A percentile compares a stretch with the other conserved stretches of the same genome.
These are phyloP conservation scores for Neopestalotiopsis clavispora DNA, from an alignment of 2,329 filamentous ascomycete species.

Conservation along the genomic window DNA sequence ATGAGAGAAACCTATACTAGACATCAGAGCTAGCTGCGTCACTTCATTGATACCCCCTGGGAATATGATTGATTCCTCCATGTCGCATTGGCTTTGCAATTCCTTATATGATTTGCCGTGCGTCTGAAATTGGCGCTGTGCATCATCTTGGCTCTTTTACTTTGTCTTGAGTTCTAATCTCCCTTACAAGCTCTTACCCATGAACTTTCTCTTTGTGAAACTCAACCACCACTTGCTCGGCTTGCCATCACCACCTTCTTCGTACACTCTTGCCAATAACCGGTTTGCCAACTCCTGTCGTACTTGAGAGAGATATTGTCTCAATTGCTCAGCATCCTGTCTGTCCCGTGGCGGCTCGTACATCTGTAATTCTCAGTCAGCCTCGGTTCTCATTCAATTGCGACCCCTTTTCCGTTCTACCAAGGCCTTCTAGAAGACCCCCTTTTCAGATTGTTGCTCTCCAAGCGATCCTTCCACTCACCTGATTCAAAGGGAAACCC, in stretches of 20 bases:
- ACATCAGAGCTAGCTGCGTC: neutral
- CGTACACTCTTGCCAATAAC: slow-evolving; percentile 85
- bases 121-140: neutral
- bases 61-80: slow-evolving; percentile 17
- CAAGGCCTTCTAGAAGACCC: neutral
- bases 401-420: neutral
- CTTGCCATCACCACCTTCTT: slow-evolving; percentile 73
- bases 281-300: slow-evolving; percentile 87
- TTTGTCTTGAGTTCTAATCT: no score
- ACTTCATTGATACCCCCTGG: slow-evolving; percentile 15
- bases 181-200: slow-evolving; percentile 84
- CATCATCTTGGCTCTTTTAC: neutral
- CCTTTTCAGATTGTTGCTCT: neutral
- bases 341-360: slow-evolving; percentile 88
- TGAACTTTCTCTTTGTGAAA: slow-evolving; percentile 99
- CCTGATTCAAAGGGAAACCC: slow-evolving; percentile 90
- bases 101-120: neutral
- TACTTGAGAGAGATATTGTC: slow-evolving; percentile 90
- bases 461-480: slow-evolving; percentile 37
- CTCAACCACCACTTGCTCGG: slow-evolving; percentile 94
- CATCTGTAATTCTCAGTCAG: slow-evolving; percentile 55
- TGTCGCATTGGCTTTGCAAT: neutral
- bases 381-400: neutral
- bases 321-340: slow-evolving; percentile 86
- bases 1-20: neutral